phyloP scores from a whole-genome alignment of 352 stramenopile genomes.

The Discostella stelligera region DNA sequence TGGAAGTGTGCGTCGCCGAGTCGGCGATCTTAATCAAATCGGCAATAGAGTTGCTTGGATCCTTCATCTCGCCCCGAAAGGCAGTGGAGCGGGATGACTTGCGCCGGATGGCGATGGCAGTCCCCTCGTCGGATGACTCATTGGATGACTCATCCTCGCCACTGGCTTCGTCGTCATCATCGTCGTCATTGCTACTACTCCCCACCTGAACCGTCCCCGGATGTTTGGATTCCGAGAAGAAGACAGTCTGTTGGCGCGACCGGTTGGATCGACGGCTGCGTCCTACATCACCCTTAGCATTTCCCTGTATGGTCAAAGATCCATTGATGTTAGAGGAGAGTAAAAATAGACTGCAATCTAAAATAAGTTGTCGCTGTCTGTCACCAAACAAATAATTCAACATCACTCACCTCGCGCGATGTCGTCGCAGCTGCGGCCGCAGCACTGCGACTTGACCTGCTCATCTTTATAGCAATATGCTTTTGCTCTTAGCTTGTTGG shows the following conservation, averaged over 20 bases:
- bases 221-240: slow-evolving; percentile 20
- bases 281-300: slow-evolving; percentile 14
- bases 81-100: slow-evolving; percentile 44
- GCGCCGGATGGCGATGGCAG: slow-evolving; percentile 2
- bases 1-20: not conserved
- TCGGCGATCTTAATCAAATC: slow-evolving; percentile 48
- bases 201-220: not conserved
- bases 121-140: slow-evolving; percentile 10
- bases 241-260: slow-evolving; percentile 15
- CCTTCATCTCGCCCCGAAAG: slow-evolving; percentile 54
- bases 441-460: slow-evolving; percentile 3
- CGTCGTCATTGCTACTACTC: slow-evolving; percentile 8
- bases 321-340: too few relatives aligned
- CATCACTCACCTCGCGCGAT: not conserved
- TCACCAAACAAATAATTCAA: not conserved
- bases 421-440: not conserved
- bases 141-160: slow-evolving; percentile 21
- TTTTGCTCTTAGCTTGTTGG: not conserved
- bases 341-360: too few relatives aligned
- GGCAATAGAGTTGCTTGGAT: slow-evolving; percentile 45
- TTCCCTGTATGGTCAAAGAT: not conserved
- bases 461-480: slow-evolving; percentile 6
- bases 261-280: slow-evolving; percentile 23
- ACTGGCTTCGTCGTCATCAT: slow-evolving; percentile 18
- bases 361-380: too few relatives aligned